Base-by-base conservation (phyloP, 768 basidiomycete species). In the Tephrocybe sp. region DNA sequence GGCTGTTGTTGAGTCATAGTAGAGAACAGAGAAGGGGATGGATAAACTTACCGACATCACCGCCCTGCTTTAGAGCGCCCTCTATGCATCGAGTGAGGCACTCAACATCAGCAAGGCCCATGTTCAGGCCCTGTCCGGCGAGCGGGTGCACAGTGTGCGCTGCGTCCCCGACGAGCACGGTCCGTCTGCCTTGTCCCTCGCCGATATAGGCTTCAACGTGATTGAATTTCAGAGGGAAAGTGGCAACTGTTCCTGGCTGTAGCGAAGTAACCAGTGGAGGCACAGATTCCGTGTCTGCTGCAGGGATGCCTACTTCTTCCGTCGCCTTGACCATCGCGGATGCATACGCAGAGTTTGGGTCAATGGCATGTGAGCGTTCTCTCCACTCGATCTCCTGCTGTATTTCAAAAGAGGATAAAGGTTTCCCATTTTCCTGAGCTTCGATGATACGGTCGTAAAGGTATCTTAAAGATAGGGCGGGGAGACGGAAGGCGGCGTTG, bases 61-160 rank as follows among this genome's bases (percentile, higher is more conserved):
- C 84, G 4, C 96, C 96, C 1, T 74, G 66, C 11, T 62, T 57
- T 17, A 88, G 56, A 0, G 86, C 77, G 5, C 71, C 61, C 26
- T 83, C 69, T 32, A 98, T 81, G 57, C 83, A 83, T 41, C 77
- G 74, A 0, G 84, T 73, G 12, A 99, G 79, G 50, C 79, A 78
- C 61, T 86, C 79, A 2, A 87, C 91, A 65, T 99, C 96, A 1
- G 76, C 86, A 24, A 99, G 73, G n/a, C 96, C 97, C 63, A 96
- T 73, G 66, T 99, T 98, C 36, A 98, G 75, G 0, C 96, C 97
- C 65, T 98, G 96, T 2, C 97, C 97, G 0, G 95, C 96, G 23
- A 98, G 81, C 1, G 97, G 96, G 63, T 98, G 96, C 1, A 93
- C 75, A 0, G 91, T 92, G 63, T 98, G 97, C 15, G 95, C 97